Conservation (phyloP, 129 eudicot genomes). For the sunflower (Helianthus annuus) region DNA sequence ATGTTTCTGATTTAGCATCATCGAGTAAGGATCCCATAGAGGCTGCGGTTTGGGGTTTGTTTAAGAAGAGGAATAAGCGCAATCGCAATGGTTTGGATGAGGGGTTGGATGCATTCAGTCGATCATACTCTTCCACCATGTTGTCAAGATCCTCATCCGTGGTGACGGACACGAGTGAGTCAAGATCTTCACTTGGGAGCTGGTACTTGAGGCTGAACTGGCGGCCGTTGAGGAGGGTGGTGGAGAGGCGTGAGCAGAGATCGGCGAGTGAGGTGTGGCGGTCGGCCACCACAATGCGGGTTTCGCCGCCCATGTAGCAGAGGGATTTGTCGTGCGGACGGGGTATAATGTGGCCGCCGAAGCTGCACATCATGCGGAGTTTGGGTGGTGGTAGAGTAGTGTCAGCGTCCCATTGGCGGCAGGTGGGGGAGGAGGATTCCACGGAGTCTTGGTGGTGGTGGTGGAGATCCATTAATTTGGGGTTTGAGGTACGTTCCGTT, state of each 20-base stretch:
- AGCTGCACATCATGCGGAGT: slow-evolving; percentile 87
- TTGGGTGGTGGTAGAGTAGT: slow-evolving; percentile 21
- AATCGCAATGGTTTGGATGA: slow-evolving; percentile 45
- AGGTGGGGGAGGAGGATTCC: not conserved
- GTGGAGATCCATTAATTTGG: not conserved
- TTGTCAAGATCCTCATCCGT: slow-evolving; percentile 77
- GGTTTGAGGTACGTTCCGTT: not conserved
- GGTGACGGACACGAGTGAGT: slow-evolving; percentile 64
- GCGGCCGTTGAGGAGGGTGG: slow-evolving; percentile 58
- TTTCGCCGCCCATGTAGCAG: slow-evolving; percentile 83
- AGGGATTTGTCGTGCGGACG: slow-evolving; percentile 87
- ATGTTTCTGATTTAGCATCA: slow-evolving; percentile 75
- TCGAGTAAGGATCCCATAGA: slow-evolving; percentile 79
- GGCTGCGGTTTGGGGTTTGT: slow-evolving; percentile 68
- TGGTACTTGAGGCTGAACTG: slow-evolving; percentile 67
- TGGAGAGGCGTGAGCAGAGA: slow-evolving; percentile 57
- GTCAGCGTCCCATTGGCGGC: not conserved
- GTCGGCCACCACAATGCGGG: slow-evolving; percentile 75
- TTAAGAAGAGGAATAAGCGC: slow-evolving; percentile 58
- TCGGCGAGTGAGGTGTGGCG: slow-evolving; percentile 57
- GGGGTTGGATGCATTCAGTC: slow-evolving; percentile 40
- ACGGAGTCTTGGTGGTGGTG: not conserved
- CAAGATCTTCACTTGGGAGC: slow-evolving; percentile 76
- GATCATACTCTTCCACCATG: slow-evolving; percentile 77
- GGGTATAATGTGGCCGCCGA: slow-evolving; percentile 91